Conservation (phyloP, 2,329 filamentous ascomycete genomes). For the Claviceps quebecensis region DNA sequence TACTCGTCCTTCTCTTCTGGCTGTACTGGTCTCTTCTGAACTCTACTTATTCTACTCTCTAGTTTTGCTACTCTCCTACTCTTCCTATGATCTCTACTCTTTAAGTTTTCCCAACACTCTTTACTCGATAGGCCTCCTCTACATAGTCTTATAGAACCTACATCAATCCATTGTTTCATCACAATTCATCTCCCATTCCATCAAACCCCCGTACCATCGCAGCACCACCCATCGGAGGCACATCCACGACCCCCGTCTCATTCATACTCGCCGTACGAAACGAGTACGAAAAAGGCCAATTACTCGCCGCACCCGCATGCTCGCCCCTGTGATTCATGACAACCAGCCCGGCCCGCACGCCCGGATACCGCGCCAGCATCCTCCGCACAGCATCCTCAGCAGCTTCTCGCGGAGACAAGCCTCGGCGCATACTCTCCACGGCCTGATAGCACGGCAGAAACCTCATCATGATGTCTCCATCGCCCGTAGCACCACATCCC, state of each 20-base stretch:
- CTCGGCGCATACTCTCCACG: slow-evolving; percentile 35
- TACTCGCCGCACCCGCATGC: slow-evolving; percentile 36
- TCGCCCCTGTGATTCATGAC: slow-evolving; percentile 34
- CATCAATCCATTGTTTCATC: too few relatives aligned
- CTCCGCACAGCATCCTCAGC: slow-evolving; percentile 35
- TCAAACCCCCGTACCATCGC: neutral
- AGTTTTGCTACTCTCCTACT: too few relatives aligned
- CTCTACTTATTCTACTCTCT: neutral
- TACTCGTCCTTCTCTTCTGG: neutral
- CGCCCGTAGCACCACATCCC: slow-evolving; percentile 41
- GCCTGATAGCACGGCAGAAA: slow-evolving; percentile 45
- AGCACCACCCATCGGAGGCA: slow-evolving; percentile 12
- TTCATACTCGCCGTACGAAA: slow-evolving; percentile 34
- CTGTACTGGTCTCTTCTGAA: neutral
- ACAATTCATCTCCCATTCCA: too few relatives aligned
- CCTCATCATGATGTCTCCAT: slow-evolving; percentile 44
- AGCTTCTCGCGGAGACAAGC: slow-evolving; percentile 32
- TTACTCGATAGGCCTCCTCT: too few relatives aligned
- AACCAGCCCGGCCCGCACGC: slow-evolving; percentile 33
- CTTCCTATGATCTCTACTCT: too few relatives aligned
- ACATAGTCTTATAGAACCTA: too few relatives aligned
- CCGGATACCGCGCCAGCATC: slow-evolving; percentile 34
- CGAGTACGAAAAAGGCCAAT: slow-evolving; percentile 41
- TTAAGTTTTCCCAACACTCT: too few relatives aligned
- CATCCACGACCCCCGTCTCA: slow-evolving; percentile 28